These are phyloP conservation scores for Ogataea nitratoaversa DNA, from an alignment of 805 yeast genomes.

Conservation along the genomic window DNA sequence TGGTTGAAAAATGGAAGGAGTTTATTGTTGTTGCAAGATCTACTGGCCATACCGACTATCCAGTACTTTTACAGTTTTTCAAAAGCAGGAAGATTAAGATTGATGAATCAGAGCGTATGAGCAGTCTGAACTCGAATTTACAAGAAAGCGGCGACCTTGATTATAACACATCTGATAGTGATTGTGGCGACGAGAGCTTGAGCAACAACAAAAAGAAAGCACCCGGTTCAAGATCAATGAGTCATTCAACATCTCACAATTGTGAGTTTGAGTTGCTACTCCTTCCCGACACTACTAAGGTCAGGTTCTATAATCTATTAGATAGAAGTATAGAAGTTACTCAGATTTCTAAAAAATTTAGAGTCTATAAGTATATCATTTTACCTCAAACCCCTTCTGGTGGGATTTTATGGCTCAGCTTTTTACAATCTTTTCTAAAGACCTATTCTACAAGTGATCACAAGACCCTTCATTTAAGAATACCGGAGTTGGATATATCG, in stretches of 20 bases:
- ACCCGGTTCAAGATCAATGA: too few species aligned
- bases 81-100: conserved; percentile 36
- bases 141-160: not conserved
- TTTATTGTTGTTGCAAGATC: conserved; percentile 66
- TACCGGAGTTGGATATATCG: conserved; percentile 43
- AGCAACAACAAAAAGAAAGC: too few species aligned
- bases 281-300: conserved; percentile 26
- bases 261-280: conserved; percentile 18
- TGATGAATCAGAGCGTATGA: conserved; percentile 12
- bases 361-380: conserved; percentile 41
- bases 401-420: conserved; percentile 60
- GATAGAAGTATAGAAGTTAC: conserved; percentile 68
- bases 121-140: too few species aligned
- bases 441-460: conserved; percentile 5
- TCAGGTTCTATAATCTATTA: conserved; percentile 56
- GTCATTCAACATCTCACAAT: conserved; percentile 4
- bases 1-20: conserved; percentile 76
- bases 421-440: conserved; percentile 48
- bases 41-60: conserved; percentile 47
- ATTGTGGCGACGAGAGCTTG: conserved; percentile 1
- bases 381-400: conserved; percentile 49
- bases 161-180: conserved; percentile 2
- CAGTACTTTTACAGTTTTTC: conserved; percentile 63
- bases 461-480: conserved; percentile 27
- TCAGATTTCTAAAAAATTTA: conserved; percentile 14